A percentile compares a stretch with the other conserved stretches of the same genome.
These are phyloP conservation scores for Nitzschia putrida DNA, from an alignment of 108 stramenopile species.

Conservation along the genomic window DNA sequence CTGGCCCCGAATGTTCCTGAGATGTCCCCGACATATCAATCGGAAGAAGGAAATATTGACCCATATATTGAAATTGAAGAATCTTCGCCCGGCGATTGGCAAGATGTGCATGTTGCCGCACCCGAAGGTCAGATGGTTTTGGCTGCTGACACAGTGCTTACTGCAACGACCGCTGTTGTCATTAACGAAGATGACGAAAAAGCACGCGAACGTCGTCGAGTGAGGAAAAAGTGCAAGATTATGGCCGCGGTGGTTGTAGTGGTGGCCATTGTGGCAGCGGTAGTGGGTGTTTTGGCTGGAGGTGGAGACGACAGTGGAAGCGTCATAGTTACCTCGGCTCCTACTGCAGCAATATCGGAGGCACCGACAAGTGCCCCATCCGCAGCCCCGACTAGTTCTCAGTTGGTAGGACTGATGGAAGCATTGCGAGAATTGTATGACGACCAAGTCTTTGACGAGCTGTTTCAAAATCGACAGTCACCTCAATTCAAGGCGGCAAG, in stretches of 20 bases:
- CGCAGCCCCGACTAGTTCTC: neutral
- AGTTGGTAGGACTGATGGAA: neutral
- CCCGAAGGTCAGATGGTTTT: neutral
- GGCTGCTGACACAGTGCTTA: neutral
- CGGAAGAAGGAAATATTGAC: neutral
- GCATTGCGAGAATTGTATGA: conserved; percentile 16
- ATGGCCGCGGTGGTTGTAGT: neutral
- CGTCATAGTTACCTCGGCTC: neutral
- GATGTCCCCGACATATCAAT: neutral
- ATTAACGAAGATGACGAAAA: neutral
- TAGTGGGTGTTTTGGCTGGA: conserved; percentile 12
- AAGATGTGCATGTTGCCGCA: neutral
- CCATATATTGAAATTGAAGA: neutral
- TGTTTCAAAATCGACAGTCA: conserved; percentile 5
- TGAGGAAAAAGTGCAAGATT: neutral
- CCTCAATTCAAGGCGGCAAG: conserved; percentile 31
- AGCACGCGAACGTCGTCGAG: neutral
- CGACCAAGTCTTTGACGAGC: conserved; percentile 10
- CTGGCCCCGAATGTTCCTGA: neutral
- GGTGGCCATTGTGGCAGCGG: conserved; percentile 25
- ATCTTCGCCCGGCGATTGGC: neutral
- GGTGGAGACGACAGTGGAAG: neutral
- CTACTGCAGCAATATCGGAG: neutral
- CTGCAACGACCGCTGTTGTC: neutral
- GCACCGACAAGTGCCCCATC: conserved; percentile 35